Evolutionary conservation across 345 rosid genomes (phyloP).

Genomic region (Linum usitatissimum): DNA sequence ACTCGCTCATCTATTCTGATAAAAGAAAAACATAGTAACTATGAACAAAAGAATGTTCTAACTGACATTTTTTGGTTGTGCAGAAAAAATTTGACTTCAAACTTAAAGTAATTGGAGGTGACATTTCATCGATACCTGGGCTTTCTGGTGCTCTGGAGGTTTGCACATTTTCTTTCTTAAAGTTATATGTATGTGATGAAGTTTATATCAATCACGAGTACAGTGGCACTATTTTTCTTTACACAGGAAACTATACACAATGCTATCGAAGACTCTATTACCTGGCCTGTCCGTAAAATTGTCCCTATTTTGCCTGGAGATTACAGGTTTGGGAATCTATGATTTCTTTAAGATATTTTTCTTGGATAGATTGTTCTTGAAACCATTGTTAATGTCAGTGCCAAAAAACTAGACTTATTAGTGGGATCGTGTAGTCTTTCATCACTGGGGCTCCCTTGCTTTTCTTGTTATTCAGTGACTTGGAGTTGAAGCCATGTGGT

Average conservation of each 20-base stretch:
- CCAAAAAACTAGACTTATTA: background rate
- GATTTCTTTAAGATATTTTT: background rate
- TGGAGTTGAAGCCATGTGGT: constrained; percentile 91
- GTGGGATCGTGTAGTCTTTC: background rate
- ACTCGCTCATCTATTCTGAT: too few species aligned
- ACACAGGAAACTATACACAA: constrained; percentile 76
- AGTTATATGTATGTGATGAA: background rate
- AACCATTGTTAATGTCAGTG: too few species aligned
- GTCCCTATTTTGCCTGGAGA: constrained; percentile 96
- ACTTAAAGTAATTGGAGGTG: constrained; percentile 88
- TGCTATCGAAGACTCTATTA: constrained; percentile 93
- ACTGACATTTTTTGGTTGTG: constrained; percentile 21
- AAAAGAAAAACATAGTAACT: too few species aligned
- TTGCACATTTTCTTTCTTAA: constrained; percentile 14
- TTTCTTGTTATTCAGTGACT: constrained; percentile 47
- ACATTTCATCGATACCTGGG: constrained; percentile 85
- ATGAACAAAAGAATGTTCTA: background rate
- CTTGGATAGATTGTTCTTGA: background rate
- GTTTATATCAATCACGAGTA: too few species aligned
- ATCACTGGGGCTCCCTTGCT: background rate
- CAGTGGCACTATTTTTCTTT: background rate
- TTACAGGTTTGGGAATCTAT: constrained; percentile 48
- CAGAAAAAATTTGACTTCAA: constrained; percentile 94
- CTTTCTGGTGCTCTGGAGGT: constrained; percentile 85
- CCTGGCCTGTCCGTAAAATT: constrained; percentile 98